A percentile compares a stretch with the other conserved stretches of the same genome.
Conservation (phyloP, 192 early-diverging fungal species). For the Podila clonocystis region DNA sequence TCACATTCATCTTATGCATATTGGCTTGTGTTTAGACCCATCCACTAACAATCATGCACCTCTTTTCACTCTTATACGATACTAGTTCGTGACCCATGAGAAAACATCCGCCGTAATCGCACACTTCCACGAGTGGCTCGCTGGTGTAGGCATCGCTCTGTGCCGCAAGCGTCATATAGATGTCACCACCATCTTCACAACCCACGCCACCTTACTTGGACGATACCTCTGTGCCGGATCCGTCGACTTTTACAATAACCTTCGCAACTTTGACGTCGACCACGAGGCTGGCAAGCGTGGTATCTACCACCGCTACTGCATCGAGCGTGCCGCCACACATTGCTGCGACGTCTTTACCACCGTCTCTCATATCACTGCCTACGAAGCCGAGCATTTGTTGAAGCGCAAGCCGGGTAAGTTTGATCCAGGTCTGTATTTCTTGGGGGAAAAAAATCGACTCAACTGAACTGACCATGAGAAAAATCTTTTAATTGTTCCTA, state of each 20-base stretch:
- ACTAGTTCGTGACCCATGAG: constrained; percentile 55
- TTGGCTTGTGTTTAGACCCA: too few relatives aligned
- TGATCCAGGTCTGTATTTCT: too few relatives aligned
- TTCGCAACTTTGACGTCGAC: constrained; percentile 92
- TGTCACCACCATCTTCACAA: constrained; percentile 96
- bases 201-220: constrained; percentile 94
- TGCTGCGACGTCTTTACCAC: constrained; percentile 98
- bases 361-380: constrained; percentile 96
- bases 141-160: constrained; percentile 89
- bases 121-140: constrained; percentile 98
- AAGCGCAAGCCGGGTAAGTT: constrained; percentile 89
- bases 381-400: constrained; percentile 93
- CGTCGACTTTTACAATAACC: constrained; percentile 98
- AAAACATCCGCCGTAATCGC: constrained; percentile 78
- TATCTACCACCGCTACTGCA: constrained; percentile 97
- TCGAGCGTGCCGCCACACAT: constrained; percentile 95
- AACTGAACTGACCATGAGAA: neutral
- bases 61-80: neutral
- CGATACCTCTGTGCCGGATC: constrained; percentile 96
- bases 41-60: neutral
- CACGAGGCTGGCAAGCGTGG: constrained; percentile 96
- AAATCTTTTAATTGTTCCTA: constrained; percentile 12
- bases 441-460: neutral
- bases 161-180: constrained; percentile 87
- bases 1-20: too few relatives aligned